A percentile compares a stretch with the other conserved stretches of the same genome.
These are phyloP conservation scores for Mycena alexandri DNA, from an alignment of 768 basidiomycete species.

Conservation along the genomic window DNA sequence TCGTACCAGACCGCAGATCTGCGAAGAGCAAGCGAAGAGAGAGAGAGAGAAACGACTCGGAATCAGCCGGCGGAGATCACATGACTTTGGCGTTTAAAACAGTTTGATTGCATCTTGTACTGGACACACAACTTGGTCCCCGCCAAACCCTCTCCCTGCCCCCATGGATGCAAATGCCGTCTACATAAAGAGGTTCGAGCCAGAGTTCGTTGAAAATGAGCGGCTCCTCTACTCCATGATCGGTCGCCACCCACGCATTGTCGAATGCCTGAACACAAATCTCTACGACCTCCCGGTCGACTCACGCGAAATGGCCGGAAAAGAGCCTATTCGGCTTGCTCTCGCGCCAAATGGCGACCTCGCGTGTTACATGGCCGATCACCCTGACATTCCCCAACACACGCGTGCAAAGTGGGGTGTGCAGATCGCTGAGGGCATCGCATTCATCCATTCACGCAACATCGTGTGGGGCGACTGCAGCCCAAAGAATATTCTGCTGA, in stretches of 20 bases:
- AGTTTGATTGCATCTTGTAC: no score
- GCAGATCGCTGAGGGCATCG: conserved; percentile 28
- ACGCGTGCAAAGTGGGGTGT: conserved; percentile 12
- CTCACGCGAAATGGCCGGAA: not conserved
- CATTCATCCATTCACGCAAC: not conserved
- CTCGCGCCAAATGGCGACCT: no score
- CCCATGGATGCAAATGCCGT: no score
- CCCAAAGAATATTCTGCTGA: conserved; percentile 17
- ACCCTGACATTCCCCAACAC: not conserved
- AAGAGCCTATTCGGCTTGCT: conserved; percentile 7
- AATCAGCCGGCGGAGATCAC: no score
- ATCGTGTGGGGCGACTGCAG: conserved; percentile 25
- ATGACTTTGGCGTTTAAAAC: no score
- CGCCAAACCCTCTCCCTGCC: no score
- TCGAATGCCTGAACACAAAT: conserved; percentile 10
- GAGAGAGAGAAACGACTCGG: no score
- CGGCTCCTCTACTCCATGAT: conserved; percentile 3
- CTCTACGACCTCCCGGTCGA: not conserved
- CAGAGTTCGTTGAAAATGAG: not conserved
- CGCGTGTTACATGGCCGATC: not conserved
- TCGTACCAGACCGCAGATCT: no score
- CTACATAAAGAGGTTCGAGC: not conserved
- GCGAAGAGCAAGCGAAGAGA: no score
- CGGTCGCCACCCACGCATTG: conserved; percentile 14
- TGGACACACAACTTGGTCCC: no score